Evolutionary conservation across 805 yeast genomes (phyloP), one percentile per base, ranked within the genome.

Genomic region (Pichia membranifaciens): DNA sequence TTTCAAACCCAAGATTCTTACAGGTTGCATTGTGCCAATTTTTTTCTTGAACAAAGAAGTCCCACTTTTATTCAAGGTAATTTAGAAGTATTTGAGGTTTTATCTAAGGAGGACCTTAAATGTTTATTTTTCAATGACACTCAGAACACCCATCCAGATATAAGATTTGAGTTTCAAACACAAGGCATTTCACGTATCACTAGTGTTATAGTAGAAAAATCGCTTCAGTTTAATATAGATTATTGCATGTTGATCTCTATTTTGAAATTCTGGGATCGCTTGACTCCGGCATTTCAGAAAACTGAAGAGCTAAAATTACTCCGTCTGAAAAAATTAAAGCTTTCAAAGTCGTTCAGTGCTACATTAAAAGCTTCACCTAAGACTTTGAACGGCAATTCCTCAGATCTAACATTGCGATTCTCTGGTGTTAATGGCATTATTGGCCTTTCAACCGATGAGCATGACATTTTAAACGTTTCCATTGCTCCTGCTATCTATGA

Each of bases 91-190:
- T 49, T 76, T n/a, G 48, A 55, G 1, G 48, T 71, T 5, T 16
- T 62, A 3, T 48, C 65, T 18, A 36, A 20, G 10, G 49, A 59
- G 21, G 57, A 61, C 12, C 43, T 49, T 1, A n/a, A 23, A 31
- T 23, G 50, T 5, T 43, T 62, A 23, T 43, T 50, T 28, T 66
- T 75, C 48, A 59, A 57, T 22, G 56, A 59, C n/a, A 44, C 55
- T 2, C 20, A 6, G 9, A 42, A 22, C 38, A 17, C 55, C 1
- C 71, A 70, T 36, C 73, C 75, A 6, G 87, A 81, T 53, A 41
- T 81, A 2, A 57, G 82, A 31, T 76, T 81, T 57, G 85, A 81
- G 56, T 48, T 71, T 20, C 69, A 71, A 41, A 50, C 58, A 8
- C 55, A 58, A 13, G 58, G 52, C 10, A 40, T 43, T 1, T n/a